Conservation (phyloP, 495 filamentous ascomycete genomes). For the Penicillium canariense region DNA sequence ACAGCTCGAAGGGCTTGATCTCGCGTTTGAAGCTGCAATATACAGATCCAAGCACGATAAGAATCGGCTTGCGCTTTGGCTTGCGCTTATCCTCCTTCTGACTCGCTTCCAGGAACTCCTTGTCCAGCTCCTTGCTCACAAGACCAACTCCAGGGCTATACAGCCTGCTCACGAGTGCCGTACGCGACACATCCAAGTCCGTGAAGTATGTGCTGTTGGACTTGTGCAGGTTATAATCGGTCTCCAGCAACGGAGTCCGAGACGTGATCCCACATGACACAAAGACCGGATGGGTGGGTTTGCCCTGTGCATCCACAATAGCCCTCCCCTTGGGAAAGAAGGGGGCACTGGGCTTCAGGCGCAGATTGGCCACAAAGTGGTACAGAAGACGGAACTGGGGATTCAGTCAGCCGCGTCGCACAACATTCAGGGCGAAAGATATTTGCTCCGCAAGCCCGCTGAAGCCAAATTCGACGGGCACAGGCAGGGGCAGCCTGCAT, state of each 20-base stretch:
- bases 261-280: conserved; percentile 50
- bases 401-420: conserved; percentile 18
- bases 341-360: conserved; percentile 39
- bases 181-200: conserved; percentile 68
- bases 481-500: neutral
- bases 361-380: conserved; percentile 50
- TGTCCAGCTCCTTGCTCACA: conserved; percentile 47
- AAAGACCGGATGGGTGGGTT: conserved; percentile 53
- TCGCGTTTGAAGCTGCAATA: conserved; percentile 65
- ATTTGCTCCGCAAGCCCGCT: neutral
- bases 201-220: conserved; percentile 74
- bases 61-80: conserved; percentile 39
- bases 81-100: conserved; percentile 42
- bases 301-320: conserved; percentile 29
- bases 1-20: conserved; percentile 62
- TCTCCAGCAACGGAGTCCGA: conserved; percentile 55
- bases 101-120: conserved; percentile 34
- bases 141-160: conserved; percentile 56
- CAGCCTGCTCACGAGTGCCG: conserved; percentile 57
- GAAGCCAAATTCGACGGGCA: neutral
- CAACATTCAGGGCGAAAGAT: neutral
- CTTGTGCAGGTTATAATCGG: conserved; percentile 70
- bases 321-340: conserved; percentile 34
- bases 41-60: conserved; percentile 63
- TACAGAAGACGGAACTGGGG: conserved; percentile 49